Evolutionary conservation across 495 filamentous ascomycete species (phyloP).

Genomic region (Neurospora africana): DNA sequence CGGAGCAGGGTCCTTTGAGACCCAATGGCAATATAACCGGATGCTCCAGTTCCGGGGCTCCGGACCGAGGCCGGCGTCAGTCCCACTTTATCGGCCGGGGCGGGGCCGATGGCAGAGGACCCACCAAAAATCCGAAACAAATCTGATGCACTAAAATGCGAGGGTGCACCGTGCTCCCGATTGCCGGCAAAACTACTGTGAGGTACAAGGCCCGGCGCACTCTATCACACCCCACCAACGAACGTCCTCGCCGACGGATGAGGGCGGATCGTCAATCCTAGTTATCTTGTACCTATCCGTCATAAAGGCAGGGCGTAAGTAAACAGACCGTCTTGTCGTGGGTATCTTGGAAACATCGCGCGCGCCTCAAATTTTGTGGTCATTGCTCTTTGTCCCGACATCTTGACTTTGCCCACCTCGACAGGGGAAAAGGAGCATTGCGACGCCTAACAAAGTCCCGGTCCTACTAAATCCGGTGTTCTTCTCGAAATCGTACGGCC

Average conservation of each 20-base stretch:
- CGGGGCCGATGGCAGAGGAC: neutral
- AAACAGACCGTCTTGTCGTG: neutral
- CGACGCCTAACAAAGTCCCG: neutral
- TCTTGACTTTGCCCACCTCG: neutral
- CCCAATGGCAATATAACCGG: no score
- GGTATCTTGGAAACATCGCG: neutral
- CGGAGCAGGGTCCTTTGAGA: neutral
- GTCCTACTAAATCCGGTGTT: neutral
- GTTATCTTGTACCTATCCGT: neutral
- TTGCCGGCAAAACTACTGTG: neutral
- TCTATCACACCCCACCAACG: neutral
- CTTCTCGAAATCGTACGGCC: neutral
- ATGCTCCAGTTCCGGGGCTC: neutral
- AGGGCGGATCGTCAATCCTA: neutral
- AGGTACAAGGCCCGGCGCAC: neutral
- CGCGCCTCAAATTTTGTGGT: neutral
- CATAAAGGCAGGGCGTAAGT: neutral
- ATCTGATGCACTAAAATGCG: neutral
- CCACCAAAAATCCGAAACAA: neutral
- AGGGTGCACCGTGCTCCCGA: neutral
- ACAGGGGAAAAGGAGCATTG: neutral
- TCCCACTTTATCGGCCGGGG: neutral
- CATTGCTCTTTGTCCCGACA: neutral
- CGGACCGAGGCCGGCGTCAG: neutral
- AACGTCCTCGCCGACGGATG: neutral